These are phyloP conservation scores for Medicago lupulina DNA, from an alignment of 306 rosid genomes.

Conservation along the genomic window DNA sequence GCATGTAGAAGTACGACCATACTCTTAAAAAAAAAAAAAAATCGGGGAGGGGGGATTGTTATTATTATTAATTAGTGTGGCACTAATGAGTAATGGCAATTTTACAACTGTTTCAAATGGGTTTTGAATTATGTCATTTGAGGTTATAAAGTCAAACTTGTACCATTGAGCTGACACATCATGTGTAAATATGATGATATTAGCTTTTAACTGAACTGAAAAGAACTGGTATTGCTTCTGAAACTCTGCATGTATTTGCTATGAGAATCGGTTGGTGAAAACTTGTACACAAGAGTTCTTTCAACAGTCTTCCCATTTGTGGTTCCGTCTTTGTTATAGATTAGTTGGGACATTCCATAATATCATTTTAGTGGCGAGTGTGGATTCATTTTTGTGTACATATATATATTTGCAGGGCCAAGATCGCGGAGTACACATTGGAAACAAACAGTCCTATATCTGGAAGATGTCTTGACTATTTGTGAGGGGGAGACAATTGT, in stretches of 20 bases:
- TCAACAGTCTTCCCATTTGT: background rate
- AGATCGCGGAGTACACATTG: conserved; percentile 87
- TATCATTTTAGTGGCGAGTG: background rate
- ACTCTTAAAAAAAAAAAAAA: too few relatives aligned
- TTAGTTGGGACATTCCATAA: background rate
- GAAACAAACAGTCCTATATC: conserved; percentile 96
- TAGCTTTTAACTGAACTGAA: conserved; percentile 1
- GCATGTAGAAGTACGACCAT: background rate
- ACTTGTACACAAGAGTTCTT: background rate
- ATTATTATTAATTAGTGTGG: background rate
- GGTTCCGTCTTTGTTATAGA: background rate
- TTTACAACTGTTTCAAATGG: too few relatives aligned
- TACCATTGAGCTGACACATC: too few relatives aligned
- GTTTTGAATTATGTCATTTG: too few relatives aligned
- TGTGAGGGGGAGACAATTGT: conserved; percentile 84
- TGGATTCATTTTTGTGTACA: conserved; percentile 26
- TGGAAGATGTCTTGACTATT: conserved; percentile 87
- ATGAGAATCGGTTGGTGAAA: conserved; percentile 4
- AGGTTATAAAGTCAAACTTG: too few relatives aligned
- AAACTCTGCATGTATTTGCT: conserved; percentile 9
- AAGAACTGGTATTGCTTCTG: background rate
- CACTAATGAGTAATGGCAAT: background rate
- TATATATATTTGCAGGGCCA: conserved; percentile 67
- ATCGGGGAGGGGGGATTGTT: background rate
- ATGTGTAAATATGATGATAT: background rate